A percentile compares a stretch with the other conserved stretches of the same genome.
These are phyloP conservation scores for Pleurotus djamor DNA, from an alignment of 768 basidiomycete genomes.

Conservation along the genomic window DNA sequence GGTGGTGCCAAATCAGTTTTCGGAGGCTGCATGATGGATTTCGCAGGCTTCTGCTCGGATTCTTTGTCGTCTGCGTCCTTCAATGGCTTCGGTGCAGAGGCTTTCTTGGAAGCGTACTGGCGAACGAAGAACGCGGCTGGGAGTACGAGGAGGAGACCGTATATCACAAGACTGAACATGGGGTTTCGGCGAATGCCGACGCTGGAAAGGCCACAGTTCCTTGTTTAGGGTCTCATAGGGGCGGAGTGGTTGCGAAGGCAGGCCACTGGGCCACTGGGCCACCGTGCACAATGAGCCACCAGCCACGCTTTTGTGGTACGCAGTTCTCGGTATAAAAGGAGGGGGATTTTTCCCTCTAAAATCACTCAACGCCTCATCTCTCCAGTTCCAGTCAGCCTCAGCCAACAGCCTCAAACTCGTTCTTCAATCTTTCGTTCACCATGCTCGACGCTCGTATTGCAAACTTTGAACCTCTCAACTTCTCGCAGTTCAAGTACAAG, in stretches of 20 bases:
- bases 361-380: too few relatives aligned
- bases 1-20: conserved; percentile 62
- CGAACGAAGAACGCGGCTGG: conserved; percentile 4
- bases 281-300: background rate
- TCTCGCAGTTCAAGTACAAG: conserved; percentile 1
- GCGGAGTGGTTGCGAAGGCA: background rate
- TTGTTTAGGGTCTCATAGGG: background rate
- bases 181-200: background rate
- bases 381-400: too few relatives aligned
- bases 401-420: too few relatives aligned
- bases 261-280: background rate
- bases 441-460: background rate
- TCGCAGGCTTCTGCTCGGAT: conserved; percentile 29
- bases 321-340: background rate
- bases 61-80: background rate
- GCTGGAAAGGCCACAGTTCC: background rate
- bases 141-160: conserved; percentile 1
- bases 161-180: conserved; percentile 7
- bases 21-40: conserved; percentile 73
- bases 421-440: background rate
- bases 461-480: conserved; percentile 3
- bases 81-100: conserved; percentile 1
- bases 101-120: background rate
- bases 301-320: background rate
- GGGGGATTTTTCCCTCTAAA: too few relatives aligned